Percentiles rank a stretch among this genome's conserved stretches.
Conservation (phyloP, 2,329 filamentous ascomycete species). For the Fusarium sp. region DNA sequence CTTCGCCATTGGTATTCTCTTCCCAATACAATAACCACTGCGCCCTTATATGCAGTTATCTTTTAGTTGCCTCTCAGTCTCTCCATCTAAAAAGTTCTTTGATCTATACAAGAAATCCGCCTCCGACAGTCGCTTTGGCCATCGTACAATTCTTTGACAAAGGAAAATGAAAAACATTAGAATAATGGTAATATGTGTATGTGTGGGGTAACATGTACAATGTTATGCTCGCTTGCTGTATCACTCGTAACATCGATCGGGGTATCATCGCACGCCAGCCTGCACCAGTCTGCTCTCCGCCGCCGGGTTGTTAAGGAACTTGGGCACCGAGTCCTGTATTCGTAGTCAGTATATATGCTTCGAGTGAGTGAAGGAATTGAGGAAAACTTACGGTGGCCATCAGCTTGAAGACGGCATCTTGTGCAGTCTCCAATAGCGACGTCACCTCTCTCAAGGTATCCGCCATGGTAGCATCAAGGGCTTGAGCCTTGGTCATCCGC, state of each 20-base stretch:
- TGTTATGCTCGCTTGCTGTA: constrained; percentile 25
- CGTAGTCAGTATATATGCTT: constrained; percentile 46
- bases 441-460: constrained; percentile 91
- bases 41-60: background rate
- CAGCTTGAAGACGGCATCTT: constrained; percentile 95
- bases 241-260: constrained; percentile 5
- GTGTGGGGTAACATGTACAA: background rate
- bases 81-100: background rate
- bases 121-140: background rate
- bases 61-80: background rate
- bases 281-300: constrained; percentile 35
- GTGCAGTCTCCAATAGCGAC: constrained; percentile 89
- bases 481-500: constrained; percentile 96
- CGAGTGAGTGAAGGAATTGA: rapidly evolving
- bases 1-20: too few relatives aligned
- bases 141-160: constrained; percentile 16
- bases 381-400: constrained; percentile 91
- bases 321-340: constrained; percentile 76
- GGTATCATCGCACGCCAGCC: constrained; percentile 36
- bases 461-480: constrained; percentile 91
- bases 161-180: constrained; percentile 30
- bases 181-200: constrained; percentile 13
- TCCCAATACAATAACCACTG: background rate
- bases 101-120: constrained; percentile 20
- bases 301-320: constrained; percentile 73